phyloP scores from a whole-genome alignment of 2,329 filamentous ascomycete species.

The Paradendryphiella salina region DNA sequence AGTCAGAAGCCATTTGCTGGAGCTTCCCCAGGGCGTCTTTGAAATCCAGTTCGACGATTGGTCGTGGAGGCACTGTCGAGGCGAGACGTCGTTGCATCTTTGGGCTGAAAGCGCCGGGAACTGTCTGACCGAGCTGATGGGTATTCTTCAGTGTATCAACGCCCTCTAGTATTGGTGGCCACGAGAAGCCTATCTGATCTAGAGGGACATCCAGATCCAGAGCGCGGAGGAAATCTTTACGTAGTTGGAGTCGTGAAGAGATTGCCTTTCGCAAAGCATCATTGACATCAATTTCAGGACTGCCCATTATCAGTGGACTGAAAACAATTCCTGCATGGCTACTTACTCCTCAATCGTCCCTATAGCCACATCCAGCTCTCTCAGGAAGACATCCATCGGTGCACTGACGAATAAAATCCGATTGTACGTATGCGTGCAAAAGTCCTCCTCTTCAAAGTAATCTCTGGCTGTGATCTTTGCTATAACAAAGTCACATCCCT shows the following conservation, averaged over 20 bases:
- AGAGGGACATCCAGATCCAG: constrained; percentile 47
- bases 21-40: constrained; percentile 72
- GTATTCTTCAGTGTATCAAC: constrained; percentile 63
- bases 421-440: constrained; percentile 89
- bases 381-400: constrained; percentile 40
- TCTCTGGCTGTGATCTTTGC: constrained; percentile 77
- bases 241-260: constrained; percentile 65
- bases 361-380: constrained; percentile 39
- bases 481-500: constrained; percentile 79
- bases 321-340: background rate
- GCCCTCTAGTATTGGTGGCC: constrained; percentile 42
- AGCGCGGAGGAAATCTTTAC: constrained; percentile 64
- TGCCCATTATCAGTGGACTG: constrained; percentile 20
- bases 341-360: constrained; percentile 41
- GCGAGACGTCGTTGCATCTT: constrained; percentile 91
- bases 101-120: constrained; percentile 80
- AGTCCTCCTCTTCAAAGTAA: constrained; percentile 98
- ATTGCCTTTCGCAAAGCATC: constrained; percentile 59
- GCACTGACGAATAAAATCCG: constrained; percentile 67
- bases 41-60: constrained; percentile 77
- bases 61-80: constrained; percentile 89
- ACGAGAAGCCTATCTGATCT: constrained; percentile 38
- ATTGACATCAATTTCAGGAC: constrained; percentile 37
- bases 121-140: constrained; percentile 63
- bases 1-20: constrained; percentile 71